Conservation (phyloP, 202 grass and related monocot genomes). For the Schoenoplectus tabernaemontani region DNA sequence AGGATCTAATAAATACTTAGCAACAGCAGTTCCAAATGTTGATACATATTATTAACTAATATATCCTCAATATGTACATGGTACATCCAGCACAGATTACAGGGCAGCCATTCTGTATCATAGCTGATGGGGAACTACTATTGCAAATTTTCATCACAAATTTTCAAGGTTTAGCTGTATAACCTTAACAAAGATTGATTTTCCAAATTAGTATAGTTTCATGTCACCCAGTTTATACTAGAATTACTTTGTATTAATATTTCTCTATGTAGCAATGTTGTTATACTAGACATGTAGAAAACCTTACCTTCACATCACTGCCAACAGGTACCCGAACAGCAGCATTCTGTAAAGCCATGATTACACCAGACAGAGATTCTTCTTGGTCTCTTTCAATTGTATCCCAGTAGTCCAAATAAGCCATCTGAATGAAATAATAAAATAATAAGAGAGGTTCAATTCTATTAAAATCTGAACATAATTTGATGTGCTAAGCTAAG, state of each 20-base stretch:
- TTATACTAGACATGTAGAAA: neutral
- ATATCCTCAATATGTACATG: neutral
- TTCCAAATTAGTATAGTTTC: neutral
- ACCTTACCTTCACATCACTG: slow-evolving; percentile 48
- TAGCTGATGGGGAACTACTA: neutral
- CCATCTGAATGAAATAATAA: slow-evolving; percentile 33
- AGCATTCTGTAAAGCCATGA: slow-evolving; percentile 54
- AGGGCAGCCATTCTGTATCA: neutral
- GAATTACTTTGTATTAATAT: neutral
- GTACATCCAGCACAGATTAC: neutral
- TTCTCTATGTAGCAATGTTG: neutral
- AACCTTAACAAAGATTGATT: neutral
- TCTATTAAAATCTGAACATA: neutral
- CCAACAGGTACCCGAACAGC: slow-evolving; percentile 49
- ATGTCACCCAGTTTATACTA: neutral
- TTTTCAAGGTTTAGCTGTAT: neutral
- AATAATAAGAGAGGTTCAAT: neutral
- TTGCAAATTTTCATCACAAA: neutral
- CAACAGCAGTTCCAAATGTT: neutral
- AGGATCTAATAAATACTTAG: slow-evolving; percentile 1
- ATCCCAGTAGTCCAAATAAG: slow-evolving; percentile 52
- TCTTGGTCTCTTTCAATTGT: slow-evolving; percentile 40
- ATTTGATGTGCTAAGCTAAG: neutral
- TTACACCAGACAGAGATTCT: slow-evolving; percentile 44
- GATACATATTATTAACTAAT: neutral